These are phyloP conservation scores for Bifiguratus adelaidae DNA, from an alignment of 192 early-diverging fungal genomes.

Conservation along the genomic window DNA sequence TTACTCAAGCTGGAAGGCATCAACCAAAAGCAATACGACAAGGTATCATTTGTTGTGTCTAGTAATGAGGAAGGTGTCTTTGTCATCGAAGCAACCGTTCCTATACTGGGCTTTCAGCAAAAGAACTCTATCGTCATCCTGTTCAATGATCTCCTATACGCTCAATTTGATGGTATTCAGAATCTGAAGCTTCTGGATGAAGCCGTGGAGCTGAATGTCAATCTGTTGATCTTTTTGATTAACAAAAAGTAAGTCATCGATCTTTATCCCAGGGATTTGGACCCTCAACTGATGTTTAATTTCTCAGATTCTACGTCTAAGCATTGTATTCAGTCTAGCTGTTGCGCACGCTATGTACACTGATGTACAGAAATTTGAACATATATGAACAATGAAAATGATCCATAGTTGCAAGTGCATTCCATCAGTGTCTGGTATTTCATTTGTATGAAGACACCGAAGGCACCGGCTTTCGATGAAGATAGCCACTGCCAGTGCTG, in stretches of 20 bases:
- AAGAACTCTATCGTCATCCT: constrained; percentile 70
- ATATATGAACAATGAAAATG: too few species aligned
- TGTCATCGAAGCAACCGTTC: constrained; percentile 71
- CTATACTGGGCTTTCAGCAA: constrained; percentile 55
- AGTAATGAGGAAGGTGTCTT: constrained; percentile 89
- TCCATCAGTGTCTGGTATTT: too few species aligned
- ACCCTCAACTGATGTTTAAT: too few species aligned
- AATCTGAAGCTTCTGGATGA: constrained; percentile 89
- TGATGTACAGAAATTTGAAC: too few species aligned
- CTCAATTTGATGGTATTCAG: constrained; percentile 88
- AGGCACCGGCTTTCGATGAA: too few species aligned
- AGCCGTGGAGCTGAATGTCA: constrained; percentile 89
- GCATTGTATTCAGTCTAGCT: too few species aligned
- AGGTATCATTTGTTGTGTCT: constrained; percentile 83
- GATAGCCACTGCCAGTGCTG: too few species aligned
- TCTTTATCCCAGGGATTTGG: too few species aligned
- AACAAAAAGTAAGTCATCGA: constrained; percentile 81
- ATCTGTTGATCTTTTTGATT: constrained; percentile 88
- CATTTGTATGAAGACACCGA: too few species aligned
- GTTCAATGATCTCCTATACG: constrained; percentile 89
- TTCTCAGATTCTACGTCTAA: too few species aligned
- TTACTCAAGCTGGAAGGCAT: constrained; percentile 79
- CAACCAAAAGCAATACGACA: constrained; percentile 75
- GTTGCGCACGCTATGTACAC: too few species aligned
- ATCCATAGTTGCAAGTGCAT: too few species aligned